Conservation (phyloP, 169 alveolate species). For the Babesia ovis region DNA sequence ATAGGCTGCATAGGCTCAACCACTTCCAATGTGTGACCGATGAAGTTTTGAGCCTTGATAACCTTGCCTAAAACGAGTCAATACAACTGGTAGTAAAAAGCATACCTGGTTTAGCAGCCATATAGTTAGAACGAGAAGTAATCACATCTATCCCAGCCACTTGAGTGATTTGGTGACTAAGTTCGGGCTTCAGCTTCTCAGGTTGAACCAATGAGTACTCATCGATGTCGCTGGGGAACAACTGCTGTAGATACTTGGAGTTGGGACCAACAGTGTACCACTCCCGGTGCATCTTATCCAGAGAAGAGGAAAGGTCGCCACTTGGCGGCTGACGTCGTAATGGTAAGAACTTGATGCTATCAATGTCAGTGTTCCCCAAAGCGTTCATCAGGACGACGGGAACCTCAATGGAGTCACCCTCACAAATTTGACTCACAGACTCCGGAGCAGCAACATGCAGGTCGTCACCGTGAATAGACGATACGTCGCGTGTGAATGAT, state of each 20-base stretch:
- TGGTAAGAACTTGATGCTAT: slow-evolving; percentile 54
- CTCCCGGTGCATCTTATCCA: slow-evolving; percentile 64
- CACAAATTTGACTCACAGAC: slow-evolving; percentile 56
- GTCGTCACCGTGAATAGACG: slow-evolving; percentile 61
- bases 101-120: slow-evolving; percentile 53
- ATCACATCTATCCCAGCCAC: slow-evolving; percentile 69
- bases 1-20: slow-evolving; percentile 34
- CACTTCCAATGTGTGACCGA: slow-evolving; percentile 69
- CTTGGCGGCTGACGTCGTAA: slow-evolving; percentile 17
- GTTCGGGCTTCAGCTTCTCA: slow-evolving; percentile 53
- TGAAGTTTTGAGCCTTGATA: slow-evolving; percentile 45
- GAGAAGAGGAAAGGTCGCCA: slow-evolving; percentile 25
- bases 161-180: slow-evolving; percentile 59
- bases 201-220: slow-evolving; percentile 56
- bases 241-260: slow-evolving; percentile 63
- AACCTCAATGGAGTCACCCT: slow-evolving; percentile 64
- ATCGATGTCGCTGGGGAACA: slow-evolving; percentile 61
- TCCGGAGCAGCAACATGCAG: slow-evolving; percentile 49
- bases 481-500: slow-evolving; percentile 58
- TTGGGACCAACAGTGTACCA: slow-evolving; percentile 69
- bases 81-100: neutral
- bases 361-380: slow-evolving; percentile 50
- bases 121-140: slow-evolving; percentile 45
- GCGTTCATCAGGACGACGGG: slow-evolving; percentile 66
- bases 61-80: slow-evolving; percentile 29